These are phyloP conservation scores for Sphagnum fallax DNA, from an alignment of 228 moss, liverwort and hornwort genomes.

Conservation along the genomic window DNA sequence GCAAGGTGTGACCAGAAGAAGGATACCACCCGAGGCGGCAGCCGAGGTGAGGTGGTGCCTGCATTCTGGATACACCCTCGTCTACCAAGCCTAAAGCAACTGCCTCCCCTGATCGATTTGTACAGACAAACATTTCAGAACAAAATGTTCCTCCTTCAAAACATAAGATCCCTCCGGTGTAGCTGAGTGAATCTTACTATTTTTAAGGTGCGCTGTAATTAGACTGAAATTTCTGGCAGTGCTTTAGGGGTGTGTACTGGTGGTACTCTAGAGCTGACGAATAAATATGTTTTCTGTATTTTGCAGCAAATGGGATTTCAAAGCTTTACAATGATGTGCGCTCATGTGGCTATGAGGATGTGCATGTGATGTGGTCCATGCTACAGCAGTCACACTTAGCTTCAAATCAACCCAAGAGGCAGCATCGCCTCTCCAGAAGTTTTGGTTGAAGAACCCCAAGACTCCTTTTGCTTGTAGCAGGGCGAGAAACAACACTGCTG, in stretches of 20 bases:
- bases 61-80: too few relatives aligned
- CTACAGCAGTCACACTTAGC: constrained; percentile 15
- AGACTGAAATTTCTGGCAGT: neutral
- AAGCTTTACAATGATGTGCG: constrained; percentile 35
- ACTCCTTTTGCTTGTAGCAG: too few relatives aligned
- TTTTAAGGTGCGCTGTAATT: neutral
- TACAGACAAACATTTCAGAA: neutral
- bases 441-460: neutral
- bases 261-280: neutral
- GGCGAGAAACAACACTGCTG: too few relatives aligned
- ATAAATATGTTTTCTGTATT: neutral
- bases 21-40: too few relatives aligned
- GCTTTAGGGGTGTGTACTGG: too few relatives aligned
- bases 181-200: neutral
- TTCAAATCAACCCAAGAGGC: constrained; percentile 6
- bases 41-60: too few relatives aligned
- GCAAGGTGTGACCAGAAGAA: too few relatives aligned
- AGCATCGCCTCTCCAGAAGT: constrained; percentile 2
- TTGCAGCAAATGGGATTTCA: constrained; percentile 22
- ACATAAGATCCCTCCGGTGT: too few relatives aligned
- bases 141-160: neutral
- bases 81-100: too few relatives aligned
- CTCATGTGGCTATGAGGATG: constrained; percentile 32
- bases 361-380: constrained; percentile 37
- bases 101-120: too few relatives aligned